Evolutionary conservation across 768 basidiomycete genomes (phyloP).

Genomic region (Butyriboletus loyo): DNA sequence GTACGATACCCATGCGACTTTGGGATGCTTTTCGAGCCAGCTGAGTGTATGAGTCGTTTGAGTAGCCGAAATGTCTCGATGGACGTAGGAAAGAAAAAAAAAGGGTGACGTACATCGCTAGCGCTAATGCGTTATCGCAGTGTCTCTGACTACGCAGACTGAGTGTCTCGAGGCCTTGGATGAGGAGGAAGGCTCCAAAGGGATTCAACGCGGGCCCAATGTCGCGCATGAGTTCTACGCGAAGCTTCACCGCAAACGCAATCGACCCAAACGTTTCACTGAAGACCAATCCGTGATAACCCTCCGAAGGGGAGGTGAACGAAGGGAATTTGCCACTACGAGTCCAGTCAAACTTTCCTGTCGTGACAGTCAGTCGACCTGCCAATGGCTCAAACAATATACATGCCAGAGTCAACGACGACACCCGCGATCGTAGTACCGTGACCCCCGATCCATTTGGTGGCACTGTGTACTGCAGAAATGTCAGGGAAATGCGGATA

Average conservation of each 20-base stretch:
- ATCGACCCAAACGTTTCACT: constrained; percentile 48
- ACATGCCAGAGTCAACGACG: constrained; percentile 53
- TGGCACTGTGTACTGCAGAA: constrained; percentile 48
- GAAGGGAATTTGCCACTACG: constrained; percentile 52
- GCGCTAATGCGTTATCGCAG: constrained; percentile 50
- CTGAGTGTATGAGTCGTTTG: neutral
- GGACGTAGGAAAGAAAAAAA: neutral
- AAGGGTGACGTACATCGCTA: constrained; percentile 39
- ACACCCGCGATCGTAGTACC: constrained; percentile 69
- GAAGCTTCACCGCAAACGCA: constrained; percentile 51
- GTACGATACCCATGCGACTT: constrained; percentile 77
- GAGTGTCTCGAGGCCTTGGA: constrained; percentile 63
- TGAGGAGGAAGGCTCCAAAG: constrained; percentile 54
- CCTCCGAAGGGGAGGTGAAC: constrained; percentile 53
- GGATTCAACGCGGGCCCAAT: constrained; percentile 53
- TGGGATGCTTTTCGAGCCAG: constrained; percentile 62
- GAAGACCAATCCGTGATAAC: constrained; percentile 54
- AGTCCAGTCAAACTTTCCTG: constrained; percentile 58
- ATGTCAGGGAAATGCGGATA: neutral
- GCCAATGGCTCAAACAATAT: neutral
- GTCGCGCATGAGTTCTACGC: constrained; percentile 52
- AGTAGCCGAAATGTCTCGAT: neutral
- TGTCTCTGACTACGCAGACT: constrained; percentile 59
- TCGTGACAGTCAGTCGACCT: constrained; percentile 1
- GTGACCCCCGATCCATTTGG: constrained; percentile 68